A percentile compares a stretch with the other conserved stretches of the same genome.
Evolutionary conservation across 2,329 filamentous ascomycete species (phyloP).

Genomic region (Apiospora sp.): DNA sequence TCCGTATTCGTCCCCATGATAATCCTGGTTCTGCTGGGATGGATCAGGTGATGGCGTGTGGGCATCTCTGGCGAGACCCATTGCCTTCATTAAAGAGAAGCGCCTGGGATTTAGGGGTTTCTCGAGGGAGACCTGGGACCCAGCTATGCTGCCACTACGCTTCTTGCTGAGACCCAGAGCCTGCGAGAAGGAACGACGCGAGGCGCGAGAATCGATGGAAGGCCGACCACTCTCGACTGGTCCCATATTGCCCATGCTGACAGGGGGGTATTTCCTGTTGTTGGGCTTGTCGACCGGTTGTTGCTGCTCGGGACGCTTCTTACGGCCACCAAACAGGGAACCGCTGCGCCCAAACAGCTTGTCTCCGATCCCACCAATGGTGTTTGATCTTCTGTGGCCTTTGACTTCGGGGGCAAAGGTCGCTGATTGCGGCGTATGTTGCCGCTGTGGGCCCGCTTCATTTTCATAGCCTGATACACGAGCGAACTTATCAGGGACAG

Average conservation of each 20-base stretch:
- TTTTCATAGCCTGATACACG: constrained; percentile 64
- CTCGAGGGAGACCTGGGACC: constrained; percentile 64
- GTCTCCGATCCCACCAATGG: constrained; percentile 82
- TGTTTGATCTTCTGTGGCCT: constrained; percentile 75
- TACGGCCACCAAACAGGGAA: constrained; percentile 75
- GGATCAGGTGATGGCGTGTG: constrained; percentile 56
- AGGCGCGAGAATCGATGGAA: constrained; percentile 74
- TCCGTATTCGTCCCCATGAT: constrained; percentile 47
- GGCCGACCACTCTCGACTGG: constrained; percentile 60
- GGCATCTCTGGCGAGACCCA: constrained; percentile 66
- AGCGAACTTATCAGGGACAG: constrained; percentile 65
- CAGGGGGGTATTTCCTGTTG: constrained; percentile 79
- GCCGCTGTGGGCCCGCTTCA: background rate
- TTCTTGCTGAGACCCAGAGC: constrained; percentile 72
- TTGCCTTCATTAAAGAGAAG: constrained; percentile 76
- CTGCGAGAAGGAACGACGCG: constrained; percentile 72
- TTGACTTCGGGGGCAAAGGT: constrained; percentile 47
- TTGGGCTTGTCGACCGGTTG: constrained; percentile 61
- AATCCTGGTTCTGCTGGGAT: constrained; percentile 61
- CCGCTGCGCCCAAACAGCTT: constrained; percentile 86
- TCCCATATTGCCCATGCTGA: constrained; percentile 84
- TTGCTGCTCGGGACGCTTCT: constrained; percentile 43
- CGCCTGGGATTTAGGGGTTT: constrained; percentile 61
- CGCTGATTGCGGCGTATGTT: constrained; percentile 44
- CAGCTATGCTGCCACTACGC: constrained; percentile 70